Evolutionary conservation across 345 rosid species (phyloP).

Genomic region (Citrus australasica): DNA sequence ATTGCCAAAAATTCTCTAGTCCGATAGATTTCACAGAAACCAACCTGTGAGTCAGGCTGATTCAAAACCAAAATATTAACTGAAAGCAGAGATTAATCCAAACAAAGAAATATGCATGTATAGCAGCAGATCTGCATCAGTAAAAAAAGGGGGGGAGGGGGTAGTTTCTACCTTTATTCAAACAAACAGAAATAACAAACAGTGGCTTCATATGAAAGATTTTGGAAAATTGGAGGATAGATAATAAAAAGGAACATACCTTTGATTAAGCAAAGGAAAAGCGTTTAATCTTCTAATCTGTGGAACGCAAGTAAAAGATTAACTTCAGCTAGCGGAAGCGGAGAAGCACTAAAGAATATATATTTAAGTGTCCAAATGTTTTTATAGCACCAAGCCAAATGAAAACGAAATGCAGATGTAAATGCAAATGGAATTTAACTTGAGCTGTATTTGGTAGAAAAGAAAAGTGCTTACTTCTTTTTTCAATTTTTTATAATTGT

Average conservation of each 20-base stretch:
- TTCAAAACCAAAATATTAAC: background rate
- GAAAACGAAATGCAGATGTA: slow-evolving; percentile 4
- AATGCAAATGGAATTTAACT: background rate
- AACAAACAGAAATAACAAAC: background rate
- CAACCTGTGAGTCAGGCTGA: too few species aligned
- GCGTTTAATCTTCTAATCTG: background rate
- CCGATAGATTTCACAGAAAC: background rate
- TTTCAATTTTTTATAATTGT: background rate
- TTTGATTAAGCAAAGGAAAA: background rate
- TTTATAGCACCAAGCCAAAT: background rate
- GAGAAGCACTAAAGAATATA: background rate
- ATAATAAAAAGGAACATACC: background rate
- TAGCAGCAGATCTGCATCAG: background rate
- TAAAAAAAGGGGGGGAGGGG: background rate
- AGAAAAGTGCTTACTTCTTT: background rate
- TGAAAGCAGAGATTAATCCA: background rate
- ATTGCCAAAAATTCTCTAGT: background rate
- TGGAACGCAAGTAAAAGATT: background rate
- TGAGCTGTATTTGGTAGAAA: background rate
- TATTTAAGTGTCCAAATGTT: background rate
- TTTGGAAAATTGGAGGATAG: background rate
- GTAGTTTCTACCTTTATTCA: background rate
- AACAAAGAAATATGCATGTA: background rate
- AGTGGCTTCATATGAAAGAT: background rate
- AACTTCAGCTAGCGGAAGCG: background rate